Base-by-base conservation (phyloP, 345 rosid species). In the Capsella bursapastoris region DNA sequence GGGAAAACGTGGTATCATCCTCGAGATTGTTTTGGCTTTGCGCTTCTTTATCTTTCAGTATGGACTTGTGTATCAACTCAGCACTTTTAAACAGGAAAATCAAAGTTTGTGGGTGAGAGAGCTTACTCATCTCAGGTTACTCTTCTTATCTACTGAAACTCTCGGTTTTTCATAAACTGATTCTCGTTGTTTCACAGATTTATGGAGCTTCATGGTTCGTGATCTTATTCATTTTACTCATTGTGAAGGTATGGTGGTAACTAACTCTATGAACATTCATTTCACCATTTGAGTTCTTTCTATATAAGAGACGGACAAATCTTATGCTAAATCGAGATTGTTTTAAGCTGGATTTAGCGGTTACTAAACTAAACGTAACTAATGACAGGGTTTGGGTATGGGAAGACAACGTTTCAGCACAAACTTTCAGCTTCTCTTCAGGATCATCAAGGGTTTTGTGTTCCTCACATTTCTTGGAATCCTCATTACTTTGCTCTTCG, bases 371-470 rank as follows among this genome's bases (percentile, higher is more conserved):
- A 22, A 67, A 51, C 22, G 53, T 37, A 62, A 67, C 34, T 40
- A 10, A 47, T 60, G 44, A 35, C 86, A 91, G 97, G 86, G 87
- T 14, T 75, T 88, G 64, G 86, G 96, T 18, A 78, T 84, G 64
- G 96, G 97, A 35, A 81, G 96, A 57, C 80, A 85, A 48, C 79
- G 82, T 44, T 88, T 88, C 78, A 84, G 92, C 75, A 90, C 95
- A 9, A 78, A 84, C 65, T 90, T 86, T 60, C 97, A 91, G 84
- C 93, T 91, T 47, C 72, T 85, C 40, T 90, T 91, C 50, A 80
- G 97, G 64, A 78, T 91, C 68, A 86, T 91, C 60, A 88, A 89
- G 82, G 96, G 90, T 16, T 74, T 89, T 64, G 80, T 91, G 67
- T 91, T 88, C 84, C 68, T 91, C 28, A 66, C 87, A 11, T 85